phyloP scores from a whole-genome alignment of 306 rosid species.

The Corylus avellana region DNA sequence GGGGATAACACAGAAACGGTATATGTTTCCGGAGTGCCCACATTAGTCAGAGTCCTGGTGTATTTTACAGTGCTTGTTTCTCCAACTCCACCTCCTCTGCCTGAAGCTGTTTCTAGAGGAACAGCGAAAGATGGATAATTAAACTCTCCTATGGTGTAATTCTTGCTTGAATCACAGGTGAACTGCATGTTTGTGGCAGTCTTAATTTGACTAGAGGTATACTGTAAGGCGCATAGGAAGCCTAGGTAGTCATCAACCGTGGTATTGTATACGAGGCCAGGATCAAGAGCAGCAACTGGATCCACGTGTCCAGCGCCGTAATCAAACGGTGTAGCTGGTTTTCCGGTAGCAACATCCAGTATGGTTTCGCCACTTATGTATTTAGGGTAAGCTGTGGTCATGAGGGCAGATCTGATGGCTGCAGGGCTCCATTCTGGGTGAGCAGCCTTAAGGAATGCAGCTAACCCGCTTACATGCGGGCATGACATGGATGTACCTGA shows the following conservation, averaged over 20 bases:
- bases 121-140: conserved; percentile 93
- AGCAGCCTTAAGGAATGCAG: conserved; percentile 71
- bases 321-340: conserved; percentile 74
- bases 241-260: conserved; percentile 60
- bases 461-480: conserved; percentile 89
- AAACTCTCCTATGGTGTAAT: conserved; percentile 64
- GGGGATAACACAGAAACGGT: conserved; percentile 50
- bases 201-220: conserved; percentile 54
- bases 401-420: conserved; percentile 82
- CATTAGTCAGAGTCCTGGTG: conserved; percentile 72
- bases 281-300: conserved; percentile 83
- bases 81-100: conserved; percentile 39
- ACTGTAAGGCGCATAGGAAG: conserved; percentile 83
- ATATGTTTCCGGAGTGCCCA: conserved; percentile 65
- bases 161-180: conserved; percentile 51
- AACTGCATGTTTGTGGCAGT: conserved; percentile 40
- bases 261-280: conserved; percentile 80
- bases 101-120: conserved; percentile 61
- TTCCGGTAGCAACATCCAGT: conserved; percentile 60
- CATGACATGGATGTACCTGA: conserved; percentile 99
- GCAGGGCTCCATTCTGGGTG: conserved; percentile 94
- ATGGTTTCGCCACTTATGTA: conserved; percentile 61
- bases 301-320: conserved; percentile 88
- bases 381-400: conserved; percentile 80
- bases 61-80: conserved; percentile 48